Conservation (phyloP, 177 flowering plant genomes). For the Vitis hybrid region DNA sequence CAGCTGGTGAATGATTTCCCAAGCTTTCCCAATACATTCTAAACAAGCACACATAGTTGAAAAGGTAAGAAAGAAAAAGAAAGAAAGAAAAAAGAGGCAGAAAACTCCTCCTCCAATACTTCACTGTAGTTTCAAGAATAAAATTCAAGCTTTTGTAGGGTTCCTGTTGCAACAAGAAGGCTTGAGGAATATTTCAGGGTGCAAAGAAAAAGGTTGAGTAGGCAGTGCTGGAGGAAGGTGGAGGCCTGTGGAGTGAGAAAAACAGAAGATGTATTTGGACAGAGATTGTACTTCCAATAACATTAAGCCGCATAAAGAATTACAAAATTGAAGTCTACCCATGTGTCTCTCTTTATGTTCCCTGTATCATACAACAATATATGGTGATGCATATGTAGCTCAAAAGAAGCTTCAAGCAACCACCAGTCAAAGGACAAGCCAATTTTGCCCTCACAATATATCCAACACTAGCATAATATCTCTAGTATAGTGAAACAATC, state of each 20-base stretch:
- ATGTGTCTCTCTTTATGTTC: neutral
- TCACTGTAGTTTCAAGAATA: too few species aligned
- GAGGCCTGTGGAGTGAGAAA: neutral
- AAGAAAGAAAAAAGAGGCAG: too few species aligned
- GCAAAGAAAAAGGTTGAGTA: neutral
- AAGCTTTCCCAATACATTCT: too few species aligned
- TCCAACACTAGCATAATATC: conserved; percentile 4
- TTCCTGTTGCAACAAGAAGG: too few species aligned
- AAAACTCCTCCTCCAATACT: too few species aligned
- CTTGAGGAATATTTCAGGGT: too few species aligned
- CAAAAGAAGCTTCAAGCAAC: neutral
- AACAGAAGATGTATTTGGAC: neutral
- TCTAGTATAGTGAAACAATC: conserved; percentile 24
- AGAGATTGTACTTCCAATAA: neutral
- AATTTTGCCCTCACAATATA: conserved; percentile 11
- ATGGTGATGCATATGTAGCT: neutral
- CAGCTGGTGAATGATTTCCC: too few species aligned
- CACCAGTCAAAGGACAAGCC: conserved; percentile 4
- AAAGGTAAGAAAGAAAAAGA: too few species aligned
- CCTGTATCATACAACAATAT: conserved; percentile 10
- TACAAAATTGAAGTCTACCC: conserved; percentile 4
- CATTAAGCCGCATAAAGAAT: neutral
- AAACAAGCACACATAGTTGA: too few species aligned
- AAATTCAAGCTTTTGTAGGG: too few species aligned
- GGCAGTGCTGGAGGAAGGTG: neutral